Base-by-base conservation (phyloP, 2,329 filamentous ascomycete species). In the Ceratocystis alfenasii region DNA sequence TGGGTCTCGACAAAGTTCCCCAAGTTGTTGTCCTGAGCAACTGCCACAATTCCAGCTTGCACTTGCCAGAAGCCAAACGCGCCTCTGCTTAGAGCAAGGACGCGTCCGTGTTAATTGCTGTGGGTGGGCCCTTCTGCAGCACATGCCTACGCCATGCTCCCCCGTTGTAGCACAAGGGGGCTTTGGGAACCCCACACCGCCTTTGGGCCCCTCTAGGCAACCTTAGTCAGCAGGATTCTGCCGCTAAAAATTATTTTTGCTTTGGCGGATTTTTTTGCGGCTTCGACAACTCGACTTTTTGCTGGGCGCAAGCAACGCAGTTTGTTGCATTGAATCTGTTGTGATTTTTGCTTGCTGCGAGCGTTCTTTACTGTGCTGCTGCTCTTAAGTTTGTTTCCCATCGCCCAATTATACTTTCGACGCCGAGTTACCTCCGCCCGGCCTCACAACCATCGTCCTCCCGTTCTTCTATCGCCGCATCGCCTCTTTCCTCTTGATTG, bases 171-270 rank as follows among this genome's bases (percentile, higher is more conserved):
- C 61, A 30, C 28, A n/a, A 7, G 2, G 28, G 17, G 4, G 17
- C 12, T 8, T 44, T 41, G 15, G 20, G 33, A 7, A 1, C 10
- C 25, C 6, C 25, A 25, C 61, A 66, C 65, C 65, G 65, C 65
- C 65, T 63, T 45, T 44, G 15, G 45, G 46, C 66, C 48, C 48
- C 48, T 53, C 48, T 25, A 15, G 22, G 1, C 5, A 5, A 6
- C 46, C 63, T 67, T 67, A 67, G 46, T 67, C 63, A 67, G 65
- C 65, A 30, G 7, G n/a, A 66, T 66, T 67, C 63, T 63, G 63
- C 63, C 66, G 57, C 63, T 44, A 66, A 65, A 65, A 60, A 53
- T 50, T 67, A 60, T 67, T 65, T 67, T 67, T 63, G 62, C 57
- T 3, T n/a, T 30, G 20, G 25, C 17, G 22, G 22, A 53, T 28